Evolutionary conservation across 139 green algal genomes (phyloP).

Genomic region (Chlorella sp.): DNA sequence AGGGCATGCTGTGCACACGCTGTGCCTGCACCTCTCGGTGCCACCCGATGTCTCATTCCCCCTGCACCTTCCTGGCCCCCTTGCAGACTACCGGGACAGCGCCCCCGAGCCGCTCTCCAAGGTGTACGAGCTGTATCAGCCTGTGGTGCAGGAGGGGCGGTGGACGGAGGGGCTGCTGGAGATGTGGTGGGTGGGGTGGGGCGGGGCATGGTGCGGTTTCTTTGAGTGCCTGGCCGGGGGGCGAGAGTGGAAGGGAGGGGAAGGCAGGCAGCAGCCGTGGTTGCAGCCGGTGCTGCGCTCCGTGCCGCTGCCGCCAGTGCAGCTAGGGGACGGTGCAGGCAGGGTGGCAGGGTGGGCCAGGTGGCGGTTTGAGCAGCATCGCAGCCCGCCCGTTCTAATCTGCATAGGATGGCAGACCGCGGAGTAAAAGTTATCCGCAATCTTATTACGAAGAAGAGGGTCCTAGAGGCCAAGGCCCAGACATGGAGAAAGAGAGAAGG

Average conservation of each 20-base stretch:
- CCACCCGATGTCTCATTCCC: background rate
- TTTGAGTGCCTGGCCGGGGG: too few species aligned
- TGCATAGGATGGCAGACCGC: too few species aligned
- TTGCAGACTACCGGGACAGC: conserved; percentile 39
- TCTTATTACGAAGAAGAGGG: too few species aligned
- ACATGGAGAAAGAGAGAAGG: too few species aligned
- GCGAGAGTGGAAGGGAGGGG: too few species aligned
- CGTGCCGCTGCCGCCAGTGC: background rate
- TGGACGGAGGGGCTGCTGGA: conserved; percentile 54
- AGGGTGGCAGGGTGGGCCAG: background rate
- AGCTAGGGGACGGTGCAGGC: background rate
- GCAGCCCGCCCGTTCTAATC: background rate
- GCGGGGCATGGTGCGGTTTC: too few species aligned
- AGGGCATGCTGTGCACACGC: background rate
- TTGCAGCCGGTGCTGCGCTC: too few species aligned
- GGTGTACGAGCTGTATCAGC: conserved; percentile 33
- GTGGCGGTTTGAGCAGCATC: background rate
- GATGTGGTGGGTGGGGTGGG: conserved; percentile 46
- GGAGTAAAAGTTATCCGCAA: too few species aligned
- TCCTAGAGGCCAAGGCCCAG: too few species aligned
- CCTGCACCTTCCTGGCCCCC: background rate
- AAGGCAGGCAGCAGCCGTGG: too few species aligned
- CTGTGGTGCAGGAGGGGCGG: conserved; percentile 30
- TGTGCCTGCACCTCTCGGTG: too few species aligned
- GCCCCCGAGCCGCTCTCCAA: conserved; percentile 6